Evolutionary conservation across 805 yeast species (phyloP), one percentile per base, ranked within the genome.

Genomic region (Kodamaea kakaduensis): DNA sequence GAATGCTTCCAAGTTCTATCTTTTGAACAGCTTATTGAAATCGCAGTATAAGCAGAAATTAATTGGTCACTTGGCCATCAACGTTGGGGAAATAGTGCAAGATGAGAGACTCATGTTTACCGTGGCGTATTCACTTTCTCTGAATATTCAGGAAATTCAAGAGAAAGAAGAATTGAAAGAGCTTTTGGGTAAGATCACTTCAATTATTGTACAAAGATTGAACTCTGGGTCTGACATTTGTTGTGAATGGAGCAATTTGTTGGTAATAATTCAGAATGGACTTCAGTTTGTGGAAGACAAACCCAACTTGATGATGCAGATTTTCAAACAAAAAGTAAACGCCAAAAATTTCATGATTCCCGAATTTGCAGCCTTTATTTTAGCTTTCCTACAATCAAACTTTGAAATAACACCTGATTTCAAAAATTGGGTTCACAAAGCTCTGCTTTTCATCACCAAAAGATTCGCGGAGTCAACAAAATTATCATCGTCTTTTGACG

Each of bases 401-500:
- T 42, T 49, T 4, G 34, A 44, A 4, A 17, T 50, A 0, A 26
- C 44, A 2, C 49, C 41, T 3, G 56, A 54, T 1, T 51, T 67
- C 15, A 51, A 44, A 13, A 46, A 54, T 2, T 83, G 90, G 90
- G 42, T 77, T 25, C 69, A 74, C 41, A 75, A 78, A 43, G 64
- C 78, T 5, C 61, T 73, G 41, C 52, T 84, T 5, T 80, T 73
- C 48, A 64, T 81, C 33, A 84, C 89, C 6, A 81, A 76, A 44
- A 65, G 71, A 40, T 66, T 81, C 41, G 78, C 89, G 1, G 84
- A 81, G 46, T 54, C 63, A 3, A 32, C 39, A 1, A 32, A 31
- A 3, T 40, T 60, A 17, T 54, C 65, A 0, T 32, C 23, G 2
- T 48, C 59, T 9, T 58, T 74, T 37, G 52, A 57, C 20, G 33